phyloP scores from a whole-genome alignment of 495 filamentous ascomycete species.

The Pyrenula aspistea region DNA sequence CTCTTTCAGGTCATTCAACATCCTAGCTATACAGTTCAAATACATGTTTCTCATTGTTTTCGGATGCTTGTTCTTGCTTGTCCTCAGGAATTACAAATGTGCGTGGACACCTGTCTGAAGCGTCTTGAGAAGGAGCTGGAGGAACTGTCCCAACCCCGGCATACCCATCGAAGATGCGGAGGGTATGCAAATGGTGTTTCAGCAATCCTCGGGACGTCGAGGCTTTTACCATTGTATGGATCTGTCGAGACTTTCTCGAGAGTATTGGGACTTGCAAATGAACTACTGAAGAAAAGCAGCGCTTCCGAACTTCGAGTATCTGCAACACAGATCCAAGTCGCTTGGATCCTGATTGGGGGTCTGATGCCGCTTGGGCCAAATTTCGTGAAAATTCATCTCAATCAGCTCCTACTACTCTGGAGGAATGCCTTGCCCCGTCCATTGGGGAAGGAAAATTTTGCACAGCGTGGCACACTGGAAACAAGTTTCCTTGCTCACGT shows the following conservation, averaged over 20 bases:
- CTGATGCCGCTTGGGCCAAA: slow-evolving; percentile 94
- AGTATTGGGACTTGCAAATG: slow-evolving; percentile 81
- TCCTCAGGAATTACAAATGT: slow-evolving; percentile 81
- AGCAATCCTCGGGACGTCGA: slow-evolving; percentile 80
- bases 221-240: slow-evolving; percentile 79
- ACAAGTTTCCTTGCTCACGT: slow-evolving; percentile 90
- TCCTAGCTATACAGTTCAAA: slow-evolving; percentile 90
- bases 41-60: slow-evolving; percentile 73
- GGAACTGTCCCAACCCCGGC: slow-evolving; percentile 60
- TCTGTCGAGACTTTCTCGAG: slow-evolving; percentile 92
- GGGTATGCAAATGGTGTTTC: slow-evolving; percentile 91
- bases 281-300: slow-evolving; percentile 83
- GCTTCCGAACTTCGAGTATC: slow-evolving; percentile 85
- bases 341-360: slow-evolving; percentile 94
- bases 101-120: slow-evolving; percentile 93
- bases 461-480: slow-evolving; percentile 70
- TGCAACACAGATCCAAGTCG: slow-evolving; percentile 90
- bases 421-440: slow-evolving; percentile 94
- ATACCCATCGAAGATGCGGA: slow-evolving; percentile 72
- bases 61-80: slow-evolving; percentile 81
- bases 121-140: slow-evolving; percentile 78
- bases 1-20: slow-evolving; percentile 87
- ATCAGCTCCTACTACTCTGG: slow-evolving; percentile 91
- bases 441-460: slow-evolving; percentile 77
- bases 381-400: slow-evolving; percentile 97